Evolutionary conservation across 2,329 filamentous ascomycete genomes (phyloP).

Genomic region (Hawksworthiomyces lignivorus): DNA sequence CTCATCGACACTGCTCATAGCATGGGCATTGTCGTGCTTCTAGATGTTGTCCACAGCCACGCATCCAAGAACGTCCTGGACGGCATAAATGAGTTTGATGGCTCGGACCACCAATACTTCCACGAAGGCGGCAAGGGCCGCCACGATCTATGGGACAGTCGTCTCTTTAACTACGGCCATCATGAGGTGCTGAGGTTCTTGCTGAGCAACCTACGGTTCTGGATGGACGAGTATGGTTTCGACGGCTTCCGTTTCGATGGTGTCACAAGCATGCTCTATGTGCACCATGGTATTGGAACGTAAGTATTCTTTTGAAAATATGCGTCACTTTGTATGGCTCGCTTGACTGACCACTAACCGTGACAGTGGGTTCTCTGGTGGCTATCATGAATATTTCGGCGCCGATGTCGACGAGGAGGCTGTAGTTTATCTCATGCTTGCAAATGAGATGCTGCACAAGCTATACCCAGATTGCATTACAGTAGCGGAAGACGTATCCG

Average conservation of each 20-base stretch:
- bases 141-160: slow-evolving; percentile 93
- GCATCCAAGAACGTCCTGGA: slow-evolving; percentile 96
- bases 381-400: slow-evolving; percentile 98
- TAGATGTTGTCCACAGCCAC: slow-evolving; percentile 96
- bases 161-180: slow-evolving; percentile 92
- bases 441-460: slow-evolving; percentile 91
- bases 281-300: slow-evolving; percentile 94
- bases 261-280: slow-evolving; percentile 96
- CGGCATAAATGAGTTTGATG: slow-evolving; percentile 92
- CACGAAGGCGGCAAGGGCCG: slow-evolving; percentile 76
- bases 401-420: slow-evolving; percentile 84
- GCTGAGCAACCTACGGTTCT: slow-evolving; percentile 90
- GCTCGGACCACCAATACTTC: slow-evolving; percentile 92
- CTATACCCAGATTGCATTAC: slow-evolving; percentile 84
- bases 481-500: slow-evolving; percentile 93
- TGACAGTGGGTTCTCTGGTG: slow-evolving; percentile 81
- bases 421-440: slow-evolving; percentile 89
- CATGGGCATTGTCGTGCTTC: slow-evolving; percentile 80
- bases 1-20: slow-evolving; percentile 91
- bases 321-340: no score
- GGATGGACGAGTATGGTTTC: slow-evolving; percentile 98
- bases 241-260: slow-evolving; percentile 98
- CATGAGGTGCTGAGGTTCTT: slow-evolving; percentile 96
- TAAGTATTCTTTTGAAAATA: slow-evolving; percentile 37
- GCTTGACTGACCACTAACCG: not conserved